phyloP scores from a whole-genome alignment of 1,139 yeast genomes.

The Pichia norvegensis region DNA sequence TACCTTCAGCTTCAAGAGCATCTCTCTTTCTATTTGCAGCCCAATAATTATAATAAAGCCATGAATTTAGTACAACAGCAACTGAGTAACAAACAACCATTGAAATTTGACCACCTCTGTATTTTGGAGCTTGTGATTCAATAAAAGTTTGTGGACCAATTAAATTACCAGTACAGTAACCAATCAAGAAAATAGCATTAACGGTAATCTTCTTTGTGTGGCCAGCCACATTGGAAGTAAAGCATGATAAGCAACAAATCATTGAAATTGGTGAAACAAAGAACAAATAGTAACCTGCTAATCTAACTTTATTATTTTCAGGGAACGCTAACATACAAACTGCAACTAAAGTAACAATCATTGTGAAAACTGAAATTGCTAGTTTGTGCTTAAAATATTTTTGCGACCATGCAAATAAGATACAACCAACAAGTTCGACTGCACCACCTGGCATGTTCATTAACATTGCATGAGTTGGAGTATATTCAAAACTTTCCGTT shows the following conservation, averaged over 20 bases:
- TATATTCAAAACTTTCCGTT: conserved; percentile 23
- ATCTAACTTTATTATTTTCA: conserved; percentile 29
- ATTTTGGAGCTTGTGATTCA: conserved; percentile 37
- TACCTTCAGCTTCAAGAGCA: conserved; percentile 17
- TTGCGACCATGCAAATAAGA: conserved; percentile 34
- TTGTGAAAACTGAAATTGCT: conserved; percentile 37
- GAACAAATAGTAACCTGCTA: conserved; percentile 37
- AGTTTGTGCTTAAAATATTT: conserved; percentile 32
- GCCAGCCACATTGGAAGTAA: conserved; percentile 58
- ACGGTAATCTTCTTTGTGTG: conserved; percentile 35
- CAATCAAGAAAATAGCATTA: conserved; percentile 49
- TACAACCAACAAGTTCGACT: conserved; percentile 29
- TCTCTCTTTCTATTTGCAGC: conserved; percentile 28
- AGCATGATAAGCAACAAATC: conserved; percentile 39
- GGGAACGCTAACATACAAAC: conserved; percentile 45
- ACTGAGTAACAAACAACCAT: conserved; percentile 27
- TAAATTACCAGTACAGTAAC: conserved; percentile 58
- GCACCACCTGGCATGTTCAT: conserved; percentile 37
- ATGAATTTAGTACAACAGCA: conserved; percentile 14
- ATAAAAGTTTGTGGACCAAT: conserved; percentile 48
- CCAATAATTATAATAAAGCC: conserved; percentile 21
- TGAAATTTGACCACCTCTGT: conserved; percentile 35
- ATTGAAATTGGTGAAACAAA: conserved; percentile 28
- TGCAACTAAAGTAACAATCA: conserved; percentile 33
- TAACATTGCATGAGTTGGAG: conserved; percentile 24